phyloP scores from a whole-genome alignment of 2,329 filamentous ascomycete species.

The Ophiocordyceps camponoti-saundersi region DNA sequence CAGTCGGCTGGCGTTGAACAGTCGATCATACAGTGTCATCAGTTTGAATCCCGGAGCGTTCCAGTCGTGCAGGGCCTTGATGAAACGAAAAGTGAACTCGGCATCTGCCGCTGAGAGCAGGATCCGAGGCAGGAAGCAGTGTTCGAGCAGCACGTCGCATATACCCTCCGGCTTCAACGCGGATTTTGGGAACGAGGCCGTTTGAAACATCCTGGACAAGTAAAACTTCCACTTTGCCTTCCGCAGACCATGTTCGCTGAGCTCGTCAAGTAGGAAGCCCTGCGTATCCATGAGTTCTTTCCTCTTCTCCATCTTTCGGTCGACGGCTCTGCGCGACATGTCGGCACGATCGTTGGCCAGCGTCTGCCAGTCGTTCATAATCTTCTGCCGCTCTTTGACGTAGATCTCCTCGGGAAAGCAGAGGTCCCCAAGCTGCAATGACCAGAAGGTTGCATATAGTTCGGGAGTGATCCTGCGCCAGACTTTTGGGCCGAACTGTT shows the following conservation, averaged over 20 bases:
- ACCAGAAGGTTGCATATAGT: constrained; percentile 88
- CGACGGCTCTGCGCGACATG: constrained; percentile 46
- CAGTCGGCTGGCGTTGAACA: constrained; percentile 72
- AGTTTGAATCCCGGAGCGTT: constrained; percentile 78
- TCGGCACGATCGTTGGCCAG: constrained; percentile 58
- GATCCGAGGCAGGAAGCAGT: constrained; percentile 81
- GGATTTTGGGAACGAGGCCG: constrained; percentile 54
- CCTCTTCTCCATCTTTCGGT: constrained; percentile 48
- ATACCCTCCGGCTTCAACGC: constrained; percentile 47
- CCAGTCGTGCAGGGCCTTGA: constrained; percentile 73
- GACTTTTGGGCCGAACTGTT: constrained; percentile 40
- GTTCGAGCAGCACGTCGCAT: constrained; percentile 66
- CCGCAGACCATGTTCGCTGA: constrained; percentile 49
- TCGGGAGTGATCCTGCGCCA: constrained; percentile 59
- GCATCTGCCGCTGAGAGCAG: constrained; percentile 74
- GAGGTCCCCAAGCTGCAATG: constrained; percentile 68
- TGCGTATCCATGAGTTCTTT: constrained; percentile 52
- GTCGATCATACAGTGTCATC: constrained; percentile 62
- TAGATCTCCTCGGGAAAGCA: constrained; percentile 64
- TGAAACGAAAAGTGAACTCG: constrained; percentile 72
- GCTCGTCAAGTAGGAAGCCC: constrained; percentile 55
- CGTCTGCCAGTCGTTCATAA: constrained; percentile 49
- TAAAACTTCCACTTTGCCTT: constrained; percentile 51
- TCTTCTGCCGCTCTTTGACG: constrained; percentile 51
- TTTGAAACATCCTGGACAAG: constrained; percentile 56